phyloP scores from a whole-genome alignment of 2,329 filamentous ascomycete species.

The Colletotrichum limetticola region DNA sequence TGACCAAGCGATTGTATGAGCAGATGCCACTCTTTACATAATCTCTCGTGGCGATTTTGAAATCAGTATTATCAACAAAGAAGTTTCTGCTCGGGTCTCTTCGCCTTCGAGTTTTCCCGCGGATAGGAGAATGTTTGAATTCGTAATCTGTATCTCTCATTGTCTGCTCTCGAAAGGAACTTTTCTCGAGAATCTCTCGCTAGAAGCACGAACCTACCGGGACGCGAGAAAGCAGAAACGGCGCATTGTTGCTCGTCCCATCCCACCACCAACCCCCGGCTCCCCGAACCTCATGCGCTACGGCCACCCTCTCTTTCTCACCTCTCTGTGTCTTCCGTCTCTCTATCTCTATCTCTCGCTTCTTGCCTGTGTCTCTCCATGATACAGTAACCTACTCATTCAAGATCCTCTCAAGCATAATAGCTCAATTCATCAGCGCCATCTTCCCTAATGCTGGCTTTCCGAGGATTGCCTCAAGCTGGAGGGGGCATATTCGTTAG shows the following conservation, averaged over 20 bases:
- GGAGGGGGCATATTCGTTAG: not conserved
- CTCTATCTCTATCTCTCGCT: not conserved
- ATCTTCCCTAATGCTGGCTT: not conserved
- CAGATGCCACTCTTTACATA: constrained; percentile 21
- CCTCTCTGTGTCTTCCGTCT: not conserved
- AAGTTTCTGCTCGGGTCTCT: not conserved
- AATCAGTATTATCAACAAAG: not conserved
- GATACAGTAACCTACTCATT: not conserved
- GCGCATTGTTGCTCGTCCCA: constrained; percentile 34
- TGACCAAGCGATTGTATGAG: constrained; percentile 24
- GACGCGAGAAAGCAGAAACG: constrained; percentile 30
- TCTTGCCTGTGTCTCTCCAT: not conserved
- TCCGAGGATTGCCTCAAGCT: not conserved
- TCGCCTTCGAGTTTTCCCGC: not conserved
- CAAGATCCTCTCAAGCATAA: not conserved
- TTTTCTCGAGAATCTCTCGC: no score
- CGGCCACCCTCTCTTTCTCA: not conserved
- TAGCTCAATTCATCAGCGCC: not conserved
- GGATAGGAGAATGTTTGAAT: not conserved
- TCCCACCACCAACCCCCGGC: not conserved
- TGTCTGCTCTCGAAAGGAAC: not conserved
- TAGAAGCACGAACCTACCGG: constrained; percentile 1
- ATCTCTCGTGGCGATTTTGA: constrained; percentile 22
- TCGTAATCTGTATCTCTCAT: constrained; percentile 10
- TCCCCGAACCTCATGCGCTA: constrained; percentile 28